These are phyloP conservation scores for Pelargonium myrrhifolium DNA, from an alignment of 441 rosid species.

Conservation along the genomic window DNA sequence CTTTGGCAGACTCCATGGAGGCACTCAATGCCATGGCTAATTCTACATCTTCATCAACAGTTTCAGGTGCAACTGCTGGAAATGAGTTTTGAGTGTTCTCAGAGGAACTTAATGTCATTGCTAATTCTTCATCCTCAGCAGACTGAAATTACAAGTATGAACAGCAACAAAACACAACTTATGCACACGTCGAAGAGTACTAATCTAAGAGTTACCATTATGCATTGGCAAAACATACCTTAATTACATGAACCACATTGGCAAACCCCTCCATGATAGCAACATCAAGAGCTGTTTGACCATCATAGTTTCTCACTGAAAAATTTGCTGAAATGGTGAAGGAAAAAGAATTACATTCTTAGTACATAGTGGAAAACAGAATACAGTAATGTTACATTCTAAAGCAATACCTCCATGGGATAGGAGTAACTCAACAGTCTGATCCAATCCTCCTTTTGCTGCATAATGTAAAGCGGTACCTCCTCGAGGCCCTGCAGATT, in stretches of 20 bases:
- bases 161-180: neutral
- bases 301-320: conserved; percentile 49
- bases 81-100: no score
- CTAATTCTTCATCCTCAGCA: neutral
- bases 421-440: conserved; percentile 47
- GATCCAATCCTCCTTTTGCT: conserved; percentile 45
- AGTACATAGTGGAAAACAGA: neutral
- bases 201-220: neutral
- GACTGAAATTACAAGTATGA: neutral
- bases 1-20: no score
- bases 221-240: conserved; percentile 30
- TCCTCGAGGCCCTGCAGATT: conserved; percentile 40
- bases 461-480: conserved; percentile 69
- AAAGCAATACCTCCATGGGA: conserved; percentile 39
- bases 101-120: neutral
- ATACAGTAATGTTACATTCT: neutral
- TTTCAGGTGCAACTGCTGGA: no score
- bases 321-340: conserved; percentile 39
- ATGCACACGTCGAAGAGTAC: no score
- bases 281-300: conserved; percentile 48
- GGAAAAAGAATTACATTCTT: neutral
- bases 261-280: conserved; percentile 40
- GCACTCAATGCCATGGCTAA: no score
- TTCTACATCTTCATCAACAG: no score
- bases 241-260: conserved; percentile 41